These are phyloP conservation scores for Paramecium sexaurelia DNA, from an alignment of 73 alveolate genomes.

Conservation along the genomic window DNA sequence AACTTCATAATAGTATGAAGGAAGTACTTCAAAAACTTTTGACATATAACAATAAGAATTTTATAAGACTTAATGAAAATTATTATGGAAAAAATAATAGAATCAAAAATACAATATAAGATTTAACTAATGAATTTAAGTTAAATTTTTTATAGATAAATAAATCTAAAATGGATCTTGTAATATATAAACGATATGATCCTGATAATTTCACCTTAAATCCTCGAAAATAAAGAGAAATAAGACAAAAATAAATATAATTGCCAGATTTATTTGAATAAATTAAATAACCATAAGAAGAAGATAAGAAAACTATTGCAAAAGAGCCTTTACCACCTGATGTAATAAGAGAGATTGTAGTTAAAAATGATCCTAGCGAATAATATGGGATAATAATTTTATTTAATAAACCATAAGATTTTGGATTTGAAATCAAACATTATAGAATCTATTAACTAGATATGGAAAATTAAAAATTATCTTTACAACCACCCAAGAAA, in stretches of 20 bases:
- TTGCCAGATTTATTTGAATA: background rate
- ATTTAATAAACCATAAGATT: conserved; percentile 1
- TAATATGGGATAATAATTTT: background rate
- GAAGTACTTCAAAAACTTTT: background rate
- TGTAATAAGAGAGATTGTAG: background rate
- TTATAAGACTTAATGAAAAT: background rate
- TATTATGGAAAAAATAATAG: background rate
- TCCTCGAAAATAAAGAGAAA: background rate
- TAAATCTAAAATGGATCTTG: background rate
- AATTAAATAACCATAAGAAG: background rate
- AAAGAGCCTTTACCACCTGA: conserved; percentile 1
- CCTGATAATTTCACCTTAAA: background rate
- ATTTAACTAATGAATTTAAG: background rate
- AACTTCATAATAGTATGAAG: background rate
- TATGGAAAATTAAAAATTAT: background rate
- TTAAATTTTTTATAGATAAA: background rate
- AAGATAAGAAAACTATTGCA: background rate
- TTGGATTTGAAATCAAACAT: background rate
- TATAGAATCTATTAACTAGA: background rate
- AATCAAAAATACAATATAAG: background rate
- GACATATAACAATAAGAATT: background rate
- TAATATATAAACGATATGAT: background rate
- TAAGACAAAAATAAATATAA: background rate
- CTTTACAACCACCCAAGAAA: background rate
- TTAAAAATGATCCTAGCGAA: background rate